Conservation (phyloP, 345 rosid genomes). For the Pistacia integerrima region DNA sequence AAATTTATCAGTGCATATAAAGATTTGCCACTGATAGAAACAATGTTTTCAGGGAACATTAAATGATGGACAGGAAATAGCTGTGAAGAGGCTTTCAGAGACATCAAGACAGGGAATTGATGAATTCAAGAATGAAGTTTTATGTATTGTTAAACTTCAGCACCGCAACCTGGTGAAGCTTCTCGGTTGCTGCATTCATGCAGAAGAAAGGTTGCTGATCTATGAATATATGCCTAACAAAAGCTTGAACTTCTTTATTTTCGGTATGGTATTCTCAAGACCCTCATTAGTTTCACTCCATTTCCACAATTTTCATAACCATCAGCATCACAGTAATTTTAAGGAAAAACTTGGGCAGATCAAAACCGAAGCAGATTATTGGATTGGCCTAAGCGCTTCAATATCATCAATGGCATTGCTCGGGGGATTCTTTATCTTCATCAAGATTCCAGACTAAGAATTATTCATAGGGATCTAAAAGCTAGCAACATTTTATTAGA, state of each 20-base stretch:
- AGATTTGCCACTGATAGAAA: not conserved
- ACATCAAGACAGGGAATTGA: conserved; percentile 34
- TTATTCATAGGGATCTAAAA: conserved; percentile 37
- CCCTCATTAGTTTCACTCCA: not conserved
- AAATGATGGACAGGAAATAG: conserved; percentile 37
- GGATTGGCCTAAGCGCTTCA: conserved; percentile 16
- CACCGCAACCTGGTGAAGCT: conserved; percentile 51
- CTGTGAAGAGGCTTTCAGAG: conserved; percentile 41
- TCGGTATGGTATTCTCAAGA: conserved; percentile 22
- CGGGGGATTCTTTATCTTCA: conserved; percentile 35
- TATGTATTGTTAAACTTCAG: conserved; percentile 37
- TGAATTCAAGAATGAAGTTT: conserved; percentile 44
- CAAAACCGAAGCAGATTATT: not conserved
- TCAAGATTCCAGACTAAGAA: conserved; percentile 32
- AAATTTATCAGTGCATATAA: not conserved
- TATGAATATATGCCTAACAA: conserved; percentile 38
- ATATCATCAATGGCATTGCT: conserved; percentile 24
- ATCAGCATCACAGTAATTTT: not conserved
- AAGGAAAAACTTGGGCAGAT: conserved; percentile 15
- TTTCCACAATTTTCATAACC: not conserved
- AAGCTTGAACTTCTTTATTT: conserved; percentile 37
- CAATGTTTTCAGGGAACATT: conserved; percentile 28
- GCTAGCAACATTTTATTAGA: conserved; percentile 47
- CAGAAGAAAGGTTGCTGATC: conserved; percentile 37
- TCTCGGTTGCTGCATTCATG: conserved; percentile 37